Evolutionary conservation across 176 grass and related monocot species (phyloP).

Genomic region (Phragmites australis): DNA sequence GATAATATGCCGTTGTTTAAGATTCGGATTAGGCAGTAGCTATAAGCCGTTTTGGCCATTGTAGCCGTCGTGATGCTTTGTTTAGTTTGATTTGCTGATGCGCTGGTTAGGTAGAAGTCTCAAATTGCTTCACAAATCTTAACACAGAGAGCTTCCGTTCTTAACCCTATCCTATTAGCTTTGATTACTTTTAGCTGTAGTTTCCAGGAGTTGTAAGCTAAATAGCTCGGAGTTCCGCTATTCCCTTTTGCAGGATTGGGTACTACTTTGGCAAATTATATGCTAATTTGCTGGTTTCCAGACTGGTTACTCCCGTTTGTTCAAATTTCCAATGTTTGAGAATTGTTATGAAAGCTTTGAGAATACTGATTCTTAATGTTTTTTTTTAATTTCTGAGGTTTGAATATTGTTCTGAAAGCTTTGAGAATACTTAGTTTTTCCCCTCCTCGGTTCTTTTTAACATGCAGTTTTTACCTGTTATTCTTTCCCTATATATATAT

Average conservation of each 20-base stretch:
- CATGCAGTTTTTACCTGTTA: slow-evolving; percentile 3
- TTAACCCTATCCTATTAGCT: background rate
- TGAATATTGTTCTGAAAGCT: background rate
- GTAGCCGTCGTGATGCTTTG: background rate
- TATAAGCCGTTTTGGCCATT: slow-evolving; percentile 1
- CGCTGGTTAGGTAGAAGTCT: background rate
- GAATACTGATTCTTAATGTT: no score
- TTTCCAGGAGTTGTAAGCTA: slow-evolving; percentile 1
- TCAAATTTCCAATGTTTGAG: background rate
- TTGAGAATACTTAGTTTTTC: background rate
- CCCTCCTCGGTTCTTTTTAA: background rate
- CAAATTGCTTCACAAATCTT: slow-evolving; percentile 11
- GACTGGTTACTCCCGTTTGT: background rate
- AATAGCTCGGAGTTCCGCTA: background rate
- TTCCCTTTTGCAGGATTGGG: background rate
- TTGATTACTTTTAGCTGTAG: background rate
- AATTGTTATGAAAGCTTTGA: background rate
- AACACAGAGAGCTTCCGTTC: background rate
- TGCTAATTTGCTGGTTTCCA: background rate
- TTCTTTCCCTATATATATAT: slow-evolving; percentile 8
- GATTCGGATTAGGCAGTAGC: background rate
- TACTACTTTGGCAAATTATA: background rate
- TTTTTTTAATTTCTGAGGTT: background rate
- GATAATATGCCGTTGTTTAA: background rate
- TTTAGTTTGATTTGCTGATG: background rate